Conservation (phyloP, 1,139 yeast species). For the Saccharomycopsis hybrid region DNA sequence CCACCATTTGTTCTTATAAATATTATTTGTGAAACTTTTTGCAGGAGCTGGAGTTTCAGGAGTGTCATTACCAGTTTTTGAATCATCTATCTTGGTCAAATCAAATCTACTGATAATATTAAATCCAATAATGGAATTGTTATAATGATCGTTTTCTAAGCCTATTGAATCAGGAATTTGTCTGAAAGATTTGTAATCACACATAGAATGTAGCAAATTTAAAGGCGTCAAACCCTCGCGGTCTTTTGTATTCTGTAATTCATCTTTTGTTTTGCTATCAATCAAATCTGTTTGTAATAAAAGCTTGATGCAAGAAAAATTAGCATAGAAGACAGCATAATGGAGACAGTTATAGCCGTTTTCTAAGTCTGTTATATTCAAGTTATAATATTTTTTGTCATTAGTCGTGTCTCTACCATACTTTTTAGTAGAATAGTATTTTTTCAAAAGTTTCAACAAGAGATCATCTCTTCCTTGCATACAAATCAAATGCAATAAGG, state of each 20-base stretch:
- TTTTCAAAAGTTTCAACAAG: conserved; percentile 40
- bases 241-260: conserved; percentile 54
- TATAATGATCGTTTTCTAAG: conserved; percentile 23
- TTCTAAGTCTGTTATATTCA: conserved; percentile 59
- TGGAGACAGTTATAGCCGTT: conserved; percentile 84
- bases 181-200: conserved; percentile 24
- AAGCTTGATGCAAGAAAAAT: conserved; percentile 48
- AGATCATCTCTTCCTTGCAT: conserved; percentile 45
- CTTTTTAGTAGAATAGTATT: neutral
- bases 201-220: conserved; percentile 34
- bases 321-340: conserved; percentile 54
- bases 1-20: conserved; percentile 22
- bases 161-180: conserved; percentile 26
- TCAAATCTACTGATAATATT: conserved; percentile 6
- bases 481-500: conserved; percentile 54
- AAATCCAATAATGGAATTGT: conserved; percentile 21
- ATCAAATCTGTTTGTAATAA: conserved; percentile 31
- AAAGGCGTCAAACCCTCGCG: conserved; percentile 60
- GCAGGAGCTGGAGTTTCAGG: neutral
- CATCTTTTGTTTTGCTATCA: conserved; percentile 27
- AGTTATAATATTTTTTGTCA: conserved; percentile 26
- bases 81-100: conserved; percentile 10
- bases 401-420: conserved; percentile 28
- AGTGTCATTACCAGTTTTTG: neutral
- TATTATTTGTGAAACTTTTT: too few species aligned